Percentiles rank a stretch among this genome's conserved stretches.
These are phyloP conservation scores for Pythium aquatile DNA, from an alignment of 352 stramenopile genomes.

Conservation along the genomic window DNA sequence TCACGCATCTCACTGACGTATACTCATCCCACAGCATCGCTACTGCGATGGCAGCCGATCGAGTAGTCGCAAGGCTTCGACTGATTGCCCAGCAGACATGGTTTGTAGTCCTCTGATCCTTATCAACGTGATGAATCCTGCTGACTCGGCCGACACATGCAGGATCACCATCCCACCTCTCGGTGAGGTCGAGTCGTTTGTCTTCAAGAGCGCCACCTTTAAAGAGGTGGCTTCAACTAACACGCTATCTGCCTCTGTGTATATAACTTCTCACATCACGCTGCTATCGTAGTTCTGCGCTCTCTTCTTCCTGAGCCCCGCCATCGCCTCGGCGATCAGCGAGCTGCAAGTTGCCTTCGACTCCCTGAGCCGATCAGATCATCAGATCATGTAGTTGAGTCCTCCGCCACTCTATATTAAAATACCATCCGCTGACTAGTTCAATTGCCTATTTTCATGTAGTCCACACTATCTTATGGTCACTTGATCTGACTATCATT, in stretches of 20 bases:
- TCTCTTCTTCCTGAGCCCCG: constrained; percentile 47
- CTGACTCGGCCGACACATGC: background rate
- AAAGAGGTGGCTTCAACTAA: constrained; percentile 36
- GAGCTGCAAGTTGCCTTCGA: constrained; percentile 52
- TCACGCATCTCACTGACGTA: background rate
- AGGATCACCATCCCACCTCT: constrained; percentile 45
- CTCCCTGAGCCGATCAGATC: constrained; percentile 24
- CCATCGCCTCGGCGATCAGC: constrained; percentile 32
- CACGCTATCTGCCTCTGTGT: too few relatives aligned
- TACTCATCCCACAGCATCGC: constrained; percentile 31
- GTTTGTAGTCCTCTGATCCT: constrained; percentile 14
- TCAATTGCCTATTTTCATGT: background rate
- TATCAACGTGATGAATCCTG: constrained; percentile 19
- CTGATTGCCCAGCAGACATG: constrained; percentile 47
- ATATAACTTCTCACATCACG: background rate
- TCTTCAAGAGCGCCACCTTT: constrained; percentile 53
- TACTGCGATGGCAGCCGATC: constrained; percentile 44
- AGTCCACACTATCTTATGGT: constrained; percentile 2
- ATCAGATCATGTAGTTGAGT: background rate
- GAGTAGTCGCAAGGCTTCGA: constrained; percentile 47
- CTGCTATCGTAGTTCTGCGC: constrained; percentile 41
- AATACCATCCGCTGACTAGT: background rate
- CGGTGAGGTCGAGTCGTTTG: constrained; percentile 46
- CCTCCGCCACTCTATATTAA: background rate
- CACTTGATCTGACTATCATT: constrained; percentile 11